Evolutionary conservation across 2,329 filamentous ascomycete species (phyloP).

Genomic region (Magnaporthiopsis poae): DNA sequence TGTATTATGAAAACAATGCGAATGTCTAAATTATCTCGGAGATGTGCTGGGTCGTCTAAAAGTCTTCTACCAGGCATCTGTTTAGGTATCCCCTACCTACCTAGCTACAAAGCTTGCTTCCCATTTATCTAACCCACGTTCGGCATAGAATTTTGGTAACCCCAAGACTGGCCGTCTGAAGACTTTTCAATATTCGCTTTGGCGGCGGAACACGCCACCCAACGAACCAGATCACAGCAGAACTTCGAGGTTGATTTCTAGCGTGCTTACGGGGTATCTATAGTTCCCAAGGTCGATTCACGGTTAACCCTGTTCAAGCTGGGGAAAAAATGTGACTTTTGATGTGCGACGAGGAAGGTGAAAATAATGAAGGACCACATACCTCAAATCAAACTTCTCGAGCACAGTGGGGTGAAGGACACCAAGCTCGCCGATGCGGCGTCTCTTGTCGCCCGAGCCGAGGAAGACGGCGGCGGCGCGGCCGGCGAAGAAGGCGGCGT

Average conservation of each 20-base stretch:
- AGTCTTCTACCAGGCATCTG: too few species aligned
- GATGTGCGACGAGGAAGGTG: neutral
- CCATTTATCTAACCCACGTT: neutral
- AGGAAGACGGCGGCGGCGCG: constrained; percentile 80
- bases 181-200: neutral
- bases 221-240: constrained; percentile 54
- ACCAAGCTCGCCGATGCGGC: constrained; percentile 78
- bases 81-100: neutral
- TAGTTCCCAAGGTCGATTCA: neutral
- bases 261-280: constrained; percentile 80
- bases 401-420: constrained; percentile 88
- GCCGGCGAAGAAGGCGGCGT: constrained; percentile 83
- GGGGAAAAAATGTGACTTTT: neutral
- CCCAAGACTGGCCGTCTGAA: neutral
- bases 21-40: neutral
- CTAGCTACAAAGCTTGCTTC: neutral
- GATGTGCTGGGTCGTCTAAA: too few species aligned
- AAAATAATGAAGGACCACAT: constrained; percentile 20
- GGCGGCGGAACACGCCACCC: neutral
- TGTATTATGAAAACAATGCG: neutral
- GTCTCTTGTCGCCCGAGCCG: constrained; percentile 56
- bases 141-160: neutral
- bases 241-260: constrained; percentile 89
- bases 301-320: neutral
- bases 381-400: constrained; percentile 85